Evolutionary conservation across 2,329 filamentous ascomycete genomes (phyloP), one percentile per base, ranked within the genome.

Genomic region (Calonectria pseudoreteaudii): DNA sequence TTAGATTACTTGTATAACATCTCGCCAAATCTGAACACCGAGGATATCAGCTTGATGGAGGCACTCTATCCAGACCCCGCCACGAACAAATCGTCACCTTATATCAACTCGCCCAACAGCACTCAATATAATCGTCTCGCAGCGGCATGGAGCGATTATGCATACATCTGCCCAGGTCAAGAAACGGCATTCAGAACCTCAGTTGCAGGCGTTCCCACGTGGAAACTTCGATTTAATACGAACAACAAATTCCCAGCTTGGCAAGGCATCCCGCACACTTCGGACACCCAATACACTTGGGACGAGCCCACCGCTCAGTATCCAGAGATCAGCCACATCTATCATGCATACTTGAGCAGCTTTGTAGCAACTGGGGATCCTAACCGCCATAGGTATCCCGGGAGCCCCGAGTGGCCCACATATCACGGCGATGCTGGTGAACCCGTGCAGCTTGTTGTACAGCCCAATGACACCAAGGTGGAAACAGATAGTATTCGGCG

Each of bases 91-190:
- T 68, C 83, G 74, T 83, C 87, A 47, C 84, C 83, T 0, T 85
- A 82, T 49, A 80, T 81, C 26, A 76, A 82, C 38, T 84, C 83
- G 0, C 86, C 84, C 18, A 84, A 86, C 23, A 86, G 84, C 26
- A 85, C 84, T 0, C 87, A 89, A 74, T 89, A 85, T 69, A 80
- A 87, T 47, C 85, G 87, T 4, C 66, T 89, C 5, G 82, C 84
- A 0, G 86, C 86, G 1, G 85, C 87, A 0, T 85, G 83, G 83
- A 84, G 84, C 18, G 87, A 88, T 75, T 87, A 86, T 65, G 86
- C 83, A 36, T 88, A 88, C 71, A 84, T 86, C 20, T 88, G 86
- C 26, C 83, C 86, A 0, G 84, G 83, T 0, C 86, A 87, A n/a
- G 86, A 87, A 71, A 88, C 86, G 0, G 85, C 86, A 1, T 81